These are phyloP conservation scores for Rubia peregrina DNA, from an alignment of 305 asterid genomes.

Conservation along the genomic window DNA sequence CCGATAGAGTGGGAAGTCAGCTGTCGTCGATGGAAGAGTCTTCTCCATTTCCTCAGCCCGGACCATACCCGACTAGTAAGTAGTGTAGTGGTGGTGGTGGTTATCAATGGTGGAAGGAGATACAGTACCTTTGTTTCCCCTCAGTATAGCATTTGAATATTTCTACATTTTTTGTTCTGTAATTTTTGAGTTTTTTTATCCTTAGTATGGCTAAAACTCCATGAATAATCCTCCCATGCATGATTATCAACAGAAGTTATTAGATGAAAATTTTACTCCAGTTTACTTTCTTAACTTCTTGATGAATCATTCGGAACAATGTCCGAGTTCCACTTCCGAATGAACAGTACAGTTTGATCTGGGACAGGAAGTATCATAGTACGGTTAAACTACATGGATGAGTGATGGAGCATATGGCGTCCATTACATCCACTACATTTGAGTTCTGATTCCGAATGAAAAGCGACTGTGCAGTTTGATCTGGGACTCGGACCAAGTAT, in stretches of 20 bases:
- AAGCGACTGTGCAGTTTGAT: not conserved
- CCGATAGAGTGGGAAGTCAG: not conserved
- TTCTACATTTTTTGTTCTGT: not conserved
- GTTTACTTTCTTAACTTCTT: not conserved
- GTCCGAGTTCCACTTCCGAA: no score
- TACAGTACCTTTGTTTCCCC: not conserved
- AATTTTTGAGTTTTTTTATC: constrained; percentile 3
- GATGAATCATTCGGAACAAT: no score
- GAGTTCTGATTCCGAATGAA: not conserved
- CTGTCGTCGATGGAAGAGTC: not conserved
- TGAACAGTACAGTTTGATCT: no score
- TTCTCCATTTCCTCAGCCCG: not conserved
- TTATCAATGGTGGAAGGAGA: constrained; percentile 6
- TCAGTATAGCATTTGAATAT: constrained; percentile 9
- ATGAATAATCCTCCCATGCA: not conserved
- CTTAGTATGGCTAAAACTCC: not conserved
- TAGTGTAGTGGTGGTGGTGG: not conserved
- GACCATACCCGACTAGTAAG: constrained; percentile 5
- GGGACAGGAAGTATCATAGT: no score
- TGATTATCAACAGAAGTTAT: not conserved
- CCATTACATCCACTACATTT: no score
- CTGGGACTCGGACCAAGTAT: not conserved
- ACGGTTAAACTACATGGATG: no score
- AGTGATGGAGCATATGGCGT: no score
- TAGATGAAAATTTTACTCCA: not conserved